Evolutionary conservation across 345 rosid genomes (phyloP).

Genomic region (Psidium friedrichsthalianum): DNA sequence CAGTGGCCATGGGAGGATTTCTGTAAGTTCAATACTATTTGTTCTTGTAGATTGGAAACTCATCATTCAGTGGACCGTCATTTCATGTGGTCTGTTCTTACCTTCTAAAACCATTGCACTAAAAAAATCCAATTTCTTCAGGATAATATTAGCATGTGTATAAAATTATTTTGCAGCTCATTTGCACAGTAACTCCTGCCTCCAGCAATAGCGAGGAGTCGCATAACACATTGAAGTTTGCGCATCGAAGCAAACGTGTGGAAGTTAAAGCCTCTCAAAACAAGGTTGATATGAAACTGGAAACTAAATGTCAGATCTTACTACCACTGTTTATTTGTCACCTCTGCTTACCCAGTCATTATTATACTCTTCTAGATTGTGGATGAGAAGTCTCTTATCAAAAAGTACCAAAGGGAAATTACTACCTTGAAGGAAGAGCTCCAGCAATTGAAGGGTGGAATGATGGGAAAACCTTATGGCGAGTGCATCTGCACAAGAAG

Average conservation of each 20-base stretch:
- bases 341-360: background rate
- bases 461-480: slow-evolving; percentile 26
- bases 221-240: slow-evolving; percentile 68
- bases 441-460: slow-evolving; percentile 42
- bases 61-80: background rate
- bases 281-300: slow-evolving; percentile 27
- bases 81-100: background rate
- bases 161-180: slow-evolving; percentile 28
- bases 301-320: background rate
- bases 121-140: background rate
- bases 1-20: slow-evolving; percentile 56
- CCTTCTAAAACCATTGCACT: background rate
- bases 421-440: slow-evolving; percentile 55
- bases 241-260: slow-evolving; percentile 54
- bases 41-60: background rate
- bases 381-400: slow-evolving; percentile 76
- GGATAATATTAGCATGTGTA: background rate
- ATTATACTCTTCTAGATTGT: slow-evolving; percentile 28
- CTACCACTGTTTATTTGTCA: background rate
- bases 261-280: slow-evolving; percentile 61
- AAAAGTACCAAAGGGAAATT: slow-evolving; percentile 66
- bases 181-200: slow-evolving; percentile 67
- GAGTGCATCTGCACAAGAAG: slow-evolving; percentile 39
- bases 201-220: slow-evolving; percentile 66
- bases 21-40: slow-evolving; percentile 30